A percentile compares a stretch with the other conserved stretches of the same genome.
Conservation (phyloP, 2,329 filamentous ascomycete genomes). For the Ambrosiella xylebori region DNA sequence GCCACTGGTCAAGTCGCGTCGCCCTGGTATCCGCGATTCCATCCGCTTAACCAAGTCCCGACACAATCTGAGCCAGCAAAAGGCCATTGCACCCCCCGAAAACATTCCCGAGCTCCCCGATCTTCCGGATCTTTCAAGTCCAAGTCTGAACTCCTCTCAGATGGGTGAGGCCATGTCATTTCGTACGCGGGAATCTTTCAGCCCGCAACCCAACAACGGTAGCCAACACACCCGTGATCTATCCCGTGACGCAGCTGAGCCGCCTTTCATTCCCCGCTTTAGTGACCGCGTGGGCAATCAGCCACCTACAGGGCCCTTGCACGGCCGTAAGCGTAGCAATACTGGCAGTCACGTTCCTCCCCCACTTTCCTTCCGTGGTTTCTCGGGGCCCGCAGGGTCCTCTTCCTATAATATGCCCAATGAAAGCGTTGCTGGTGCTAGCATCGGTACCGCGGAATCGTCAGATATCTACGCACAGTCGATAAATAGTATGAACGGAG, state of each 20-base stretch:
- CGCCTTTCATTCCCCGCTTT: slow-evolving; percentile 56
- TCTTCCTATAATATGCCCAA: slow-evolving; percentile 28
- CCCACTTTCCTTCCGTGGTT: slow-evolving; percentile 59
- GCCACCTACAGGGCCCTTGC: slow-evolving; percentile 24
- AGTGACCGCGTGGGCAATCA: slow-evolving; percentile 30
- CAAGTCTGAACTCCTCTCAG: slow-evolving; percentile 16
- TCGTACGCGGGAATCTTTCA: slow-evolving; percentile 24
- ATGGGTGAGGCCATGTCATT: slow-evolving; percentile 17
- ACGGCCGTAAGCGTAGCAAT: slow-evolving; percentile 77
- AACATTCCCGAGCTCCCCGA: slow-evolving; percentile 35
- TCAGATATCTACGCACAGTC: slow-evolving; percentile 42
- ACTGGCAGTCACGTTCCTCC: slow-evolving; percentile 60
- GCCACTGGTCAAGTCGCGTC: slow-evolving; percentile 28
- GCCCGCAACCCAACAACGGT: slow-evolving; percentile 18
- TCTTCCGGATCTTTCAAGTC: slow-evolving; percentile 28
- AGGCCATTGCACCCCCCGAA: slow-evolving; percentile 26
- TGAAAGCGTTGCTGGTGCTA: slow-evolving; percentile 41
- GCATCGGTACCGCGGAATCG: slow-evolving; percentile 39
- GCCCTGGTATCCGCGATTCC: slow-evolving; percentile 59
- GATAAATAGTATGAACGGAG: background rate
- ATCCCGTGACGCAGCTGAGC: slow-evolving; percentile 47
- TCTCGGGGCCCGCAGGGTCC: slow-evolving; percentile 40
- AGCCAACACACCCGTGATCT: slow-evolving; percentile 29
- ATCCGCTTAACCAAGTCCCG: slow-evolving; percentile 68
- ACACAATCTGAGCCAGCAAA: slow-evolving; percentile 17